Conservation (phyloP, 2,329 filamentous ascomycete genomes). For the Cephalotrichum gorgonifer region DNA sequence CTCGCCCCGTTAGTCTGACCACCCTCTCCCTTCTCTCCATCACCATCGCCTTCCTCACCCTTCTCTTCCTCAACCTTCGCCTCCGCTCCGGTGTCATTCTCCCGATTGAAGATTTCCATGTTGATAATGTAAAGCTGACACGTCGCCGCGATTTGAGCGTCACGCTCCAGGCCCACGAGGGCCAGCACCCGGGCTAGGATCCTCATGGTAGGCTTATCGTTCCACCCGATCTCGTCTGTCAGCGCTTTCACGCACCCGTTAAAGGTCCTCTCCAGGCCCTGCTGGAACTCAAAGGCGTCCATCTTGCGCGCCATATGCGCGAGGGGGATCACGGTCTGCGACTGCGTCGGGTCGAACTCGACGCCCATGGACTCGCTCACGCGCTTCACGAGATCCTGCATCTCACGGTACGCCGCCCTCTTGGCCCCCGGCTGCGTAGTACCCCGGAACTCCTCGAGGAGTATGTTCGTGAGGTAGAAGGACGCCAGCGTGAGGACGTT, state of each 20-base stretch:
- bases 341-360: slow-evolving; percentile 5
- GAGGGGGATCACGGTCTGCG: slow-evolving; percentile 1
- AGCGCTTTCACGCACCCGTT: slow-evolving; percentile 1
- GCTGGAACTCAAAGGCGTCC: slow-evolving; percentile 1
- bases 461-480: slow-evolving; percentile 1
- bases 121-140: slow-evolving; percentile 5
- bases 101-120: not conserved
- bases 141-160: slow-evolving; percentile 1
- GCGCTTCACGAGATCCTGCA: not conserved
- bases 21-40: not conserved
- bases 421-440: not conserved
- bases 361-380: not conserved
- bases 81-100: not conserved
- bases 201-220: slow-evolving; percentile 1
- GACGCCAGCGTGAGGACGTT: not conserved
- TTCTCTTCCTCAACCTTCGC: not conserved
- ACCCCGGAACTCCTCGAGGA: slow-evolving; percentile 1
- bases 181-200: not conserved
- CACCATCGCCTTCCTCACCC: not conserved
- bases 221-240: slow-evolving; percentile 1
- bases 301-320: slow-evolving; percentile 5
- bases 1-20: not conserved
- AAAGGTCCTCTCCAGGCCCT: slow-evolving; percentile 1
- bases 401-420: not conserved
- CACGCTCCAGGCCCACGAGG: not conserved